These are phyloP conservation scores for Leccinum olivaceopallidum DNA, from an alignment of 768 basidiomycete species.

Conservation along the genomic window DNA sequence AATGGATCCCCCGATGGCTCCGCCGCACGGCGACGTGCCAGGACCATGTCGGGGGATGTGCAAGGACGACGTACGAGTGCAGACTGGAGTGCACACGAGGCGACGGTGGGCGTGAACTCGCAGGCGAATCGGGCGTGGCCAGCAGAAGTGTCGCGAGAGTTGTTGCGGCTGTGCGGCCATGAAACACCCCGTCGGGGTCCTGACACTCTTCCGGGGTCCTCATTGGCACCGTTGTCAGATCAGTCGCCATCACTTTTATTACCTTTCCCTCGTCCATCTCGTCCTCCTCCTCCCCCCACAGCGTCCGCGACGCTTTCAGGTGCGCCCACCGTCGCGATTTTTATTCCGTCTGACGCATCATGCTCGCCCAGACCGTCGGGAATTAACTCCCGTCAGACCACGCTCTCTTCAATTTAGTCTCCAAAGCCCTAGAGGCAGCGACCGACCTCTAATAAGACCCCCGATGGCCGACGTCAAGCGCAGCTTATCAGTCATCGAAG, in stretches of 20 bases:
- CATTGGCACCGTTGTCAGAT: slow-evolving; percentile 2
- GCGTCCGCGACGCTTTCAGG: slow-evolving; percentile 31
- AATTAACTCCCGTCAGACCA: slow-evolving; percentile 12
- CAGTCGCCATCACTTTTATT: slow-evolving; percentile 31
- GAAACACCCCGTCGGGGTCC: slow-evolving; percentile 8
- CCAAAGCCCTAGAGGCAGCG: slow-evolving; percentile 16
- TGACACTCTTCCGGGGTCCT: slow-evolving; percentile 26
- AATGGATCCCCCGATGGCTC: slow-evolving; percentile 4
- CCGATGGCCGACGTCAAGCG: slow-evolving; percentile 27
- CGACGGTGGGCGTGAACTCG: slow-evolving; percentile 34
- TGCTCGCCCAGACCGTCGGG: slow-evolving; percentile 18
- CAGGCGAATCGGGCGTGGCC: slow-evolving; percentile 49
- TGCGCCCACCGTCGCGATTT: slow-evolving; percentile 2
- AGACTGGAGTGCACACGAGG: slow-evolving; percentile 56
- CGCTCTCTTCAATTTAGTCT: slow-evolving; percentile 26
- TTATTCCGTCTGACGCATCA: background rate
- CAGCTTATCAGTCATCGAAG: slow-evolving; percentile 26
- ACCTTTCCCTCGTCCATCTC: slow-evolving; percentile 32
- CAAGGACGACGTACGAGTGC: slow-evolving; percentile 51
- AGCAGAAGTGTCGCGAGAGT: slow-evolving; percentile 56
- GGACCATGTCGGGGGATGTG: slow-evolving; percentile 37
- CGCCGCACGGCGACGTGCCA: slow-evolving; percentile 20
- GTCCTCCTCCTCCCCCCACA: slow-evolving; percentile 12
- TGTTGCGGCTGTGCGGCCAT: slow-evolving; percentile 49
- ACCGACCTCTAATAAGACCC: slow-evolving; percentile 2